Conservation (phyloP, 345 rosid species). For the Brassica incana region DNA sequence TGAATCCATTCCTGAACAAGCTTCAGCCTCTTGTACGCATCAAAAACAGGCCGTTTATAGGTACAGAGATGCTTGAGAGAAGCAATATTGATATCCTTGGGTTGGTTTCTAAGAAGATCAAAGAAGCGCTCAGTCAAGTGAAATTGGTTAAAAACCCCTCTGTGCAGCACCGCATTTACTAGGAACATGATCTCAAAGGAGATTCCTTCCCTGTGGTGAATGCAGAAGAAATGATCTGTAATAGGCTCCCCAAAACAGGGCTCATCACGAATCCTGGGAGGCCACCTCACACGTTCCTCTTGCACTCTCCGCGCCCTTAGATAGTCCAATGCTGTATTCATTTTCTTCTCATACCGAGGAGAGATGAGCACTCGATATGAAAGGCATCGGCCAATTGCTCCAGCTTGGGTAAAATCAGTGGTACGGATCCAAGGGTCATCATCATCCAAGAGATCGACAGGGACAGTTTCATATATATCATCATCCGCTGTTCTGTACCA, state of each 20-base stretch:
- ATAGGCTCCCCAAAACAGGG: slow-evolving; percentile 62
- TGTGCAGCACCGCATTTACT: slow-evolving; percentile 72
- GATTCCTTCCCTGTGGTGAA: slow-evolving; percentile 55
- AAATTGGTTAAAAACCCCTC: slow-evolving; percentile 69
- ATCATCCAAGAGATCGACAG: slow-evolving; percentile 77
- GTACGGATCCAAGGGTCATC: slow-evolving; percentile 98
- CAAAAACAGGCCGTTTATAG: slow-evolving; percentile 55
- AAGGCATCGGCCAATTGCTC: slow-evolving; percentile 75
- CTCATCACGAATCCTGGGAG: slow-evolving; percentile 51
- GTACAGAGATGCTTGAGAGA: slow-evolving; percentile 74
- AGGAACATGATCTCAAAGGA: slow-evolving; percentile 65
- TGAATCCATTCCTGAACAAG: slow-evolving; percentile 67
- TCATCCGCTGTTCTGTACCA: slow-evolving; percentile 92
- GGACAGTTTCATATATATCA: slow-evolving; percentile 52
- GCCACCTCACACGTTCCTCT: slow-evolving; percentile 41
- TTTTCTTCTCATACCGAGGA: slow-evolving; percentile 62
- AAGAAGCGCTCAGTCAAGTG: slow-evolving; percentile 62
- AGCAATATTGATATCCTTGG: slow-evolving; percentile 61
- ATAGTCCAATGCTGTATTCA: slow-evolving; percentile 52
- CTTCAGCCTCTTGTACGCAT: slow-evolving; percentile 61
- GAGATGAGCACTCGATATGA: slow-evolving; percentile 58
- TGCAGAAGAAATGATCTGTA: slow-evolving; percentile 59
- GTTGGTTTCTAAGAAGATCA: slow-evolving; percentile 57
- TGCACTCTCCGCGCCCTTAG: slow-evolving; percentile 56
- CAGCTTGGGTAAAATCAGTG: slow-evolving; percentile 71